phyloP scores from a whole-genome alignment of 345 rosid species.

The Citrus reticulata region DNA sequence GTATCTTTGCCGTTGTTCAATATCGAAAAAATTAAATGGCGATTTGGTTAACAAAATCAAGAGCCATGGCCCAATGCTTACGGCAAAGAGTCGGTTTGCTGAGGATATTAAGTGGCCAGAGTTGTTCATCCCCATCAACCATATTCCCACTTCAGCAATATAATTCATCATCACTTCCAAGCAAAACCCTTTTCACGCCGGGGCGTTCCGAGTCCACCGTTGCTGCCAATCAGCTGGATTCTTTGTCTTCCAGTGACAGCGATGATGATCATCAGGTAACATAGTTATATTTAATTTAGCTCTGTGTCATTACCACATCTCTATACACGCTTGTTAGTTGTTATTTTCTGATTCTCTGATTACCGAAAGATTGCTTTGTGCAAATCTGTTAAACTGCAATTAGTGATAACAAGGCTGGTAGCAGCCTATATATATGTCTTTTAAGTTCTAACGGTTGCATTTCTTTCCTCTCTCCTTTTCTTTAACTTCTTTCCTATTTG shows the following conservation, averaged over 20 bases:
- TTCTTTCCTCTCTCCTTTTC: too few species aligned
- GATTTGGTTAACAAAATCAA: slow-evolving; percentile 41
- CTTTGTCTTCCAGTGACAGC: slow-evolving; percentile 22
- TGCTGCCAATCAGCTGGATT: slow-evolving; percentile 31
- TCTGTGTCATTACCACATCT: too few species aligned
- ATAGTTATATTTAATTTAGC: too few species aligned
- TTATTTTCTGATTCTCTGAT: not conserved
- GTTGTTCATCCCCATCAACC: not conserved
- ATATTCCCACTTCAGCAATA: not conserved
- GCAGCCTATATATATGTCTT: too few species aligned
- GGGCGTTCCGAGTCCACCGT: slow-evolving; percentile 39
- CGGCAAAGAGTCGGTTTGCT: slow-evolving; percentile 21
- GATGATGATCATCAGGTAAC: slow-evolving; percentile 39
- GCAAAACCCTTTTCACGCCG: not conserved
- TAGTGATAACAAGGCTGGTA: too few species aligned
- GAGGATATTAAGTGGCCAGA: not conserved
- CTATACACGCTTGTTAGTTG: too few species aligned
- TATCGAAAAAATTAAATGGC: slow-evolving; percentile 25
- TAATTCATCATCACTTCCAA: not conserved
- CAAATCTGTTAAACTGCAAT: too few species aligned
- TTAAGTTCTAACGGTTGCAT: too few species aligned
- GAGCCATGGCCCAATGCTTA: slow-evolving; percentile 22
- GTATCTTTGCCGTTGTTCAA: not conserved
- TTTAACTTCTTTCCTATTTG: too few species aligned
- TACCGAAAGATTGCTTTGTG: not conserved